These are phyloP conservation scores for Aspergillus campestris DNA, from an alignment of 495 filamentous ascomycete genomes.

Conservation along the genomic window DNA sequence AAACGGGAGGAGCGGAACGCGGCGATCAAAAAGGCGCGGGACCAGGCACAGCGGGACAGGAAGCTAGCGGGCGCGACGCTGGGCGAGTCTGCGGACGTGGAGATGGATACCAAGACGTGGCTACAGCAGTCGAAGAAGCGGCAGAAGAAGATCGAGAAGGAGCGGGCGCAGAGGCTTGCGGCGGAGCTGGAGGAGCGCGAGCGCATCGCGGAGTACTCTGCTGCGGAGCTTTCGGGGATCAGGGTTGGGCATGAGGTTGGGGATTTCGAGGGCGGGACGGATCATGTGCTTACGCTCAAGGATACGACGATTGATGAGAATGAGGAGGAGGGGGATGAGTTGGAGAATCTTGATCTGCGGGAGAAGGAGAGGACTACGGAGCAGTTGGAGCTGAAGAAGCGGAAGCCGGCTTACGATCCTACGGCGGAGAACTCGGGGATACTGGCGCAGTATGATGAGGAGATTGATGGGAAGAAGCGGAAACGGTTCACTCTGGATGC, in stretches of 20 bases:
- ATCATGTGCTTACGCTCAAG: slow-evolving; percentile 83
- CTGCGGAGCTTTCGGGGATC: slow-evolving; percentile 76
- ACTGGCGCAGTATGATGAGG: slow-evolving; percentile 87
- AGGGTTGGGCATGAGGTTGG: slow-evolving; percentile 81
- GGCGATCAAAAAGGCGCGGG: slow-evolving; percentile 81
- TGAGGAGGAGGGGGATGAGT: slow-evolving; percentile 85
- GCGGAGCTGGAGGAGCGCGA: slow-evolving; percentile 67
- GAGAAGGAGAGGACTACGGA: slow-evolving; percentile 73
- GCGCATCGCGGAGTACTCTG: slow-evolving; percentile 54
- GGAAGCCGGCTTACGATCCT: slow-evolving; percentile 83
- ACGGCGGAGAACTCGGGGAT: slow-evolving; percentile 58
- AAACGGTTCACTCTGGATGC: slow-evolving; percentile 83
- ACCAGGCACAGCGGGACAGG: slow-evolving; percentile 64
- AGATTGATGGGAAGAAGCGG: slow-evolving; percentile 84
- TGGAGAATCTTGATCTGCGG: slow-evolving; percentile 71
- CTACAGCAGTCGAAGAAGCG: slow-evolving; percentile 79
- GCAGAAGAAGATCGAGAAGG: slow-evolving; percentile 80
- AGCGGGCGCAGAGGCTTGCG: slow-evolving; percentile 58
- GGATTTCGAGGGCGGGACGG: slow-evolving; percentile 65
- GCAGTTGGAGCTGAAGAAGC: slow-evolving; percentile 80
- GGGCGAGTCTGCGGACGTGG: slow-evolving; percentile 55
- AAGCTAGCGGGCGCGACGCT: slow-evolving; percentile 73
- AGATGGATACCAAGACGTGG: slow-evolving; percentile 76
- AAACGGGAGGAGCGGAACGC: slow-evolving; percentile 68
- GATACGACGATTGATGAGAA: slow-evolving; percentile 79